These are phyloP conservation scores for Phoenix dactylifera DNA, from an alignment of 176 grass and related monocot genomes.

Conservation along the genomic window DNA sequence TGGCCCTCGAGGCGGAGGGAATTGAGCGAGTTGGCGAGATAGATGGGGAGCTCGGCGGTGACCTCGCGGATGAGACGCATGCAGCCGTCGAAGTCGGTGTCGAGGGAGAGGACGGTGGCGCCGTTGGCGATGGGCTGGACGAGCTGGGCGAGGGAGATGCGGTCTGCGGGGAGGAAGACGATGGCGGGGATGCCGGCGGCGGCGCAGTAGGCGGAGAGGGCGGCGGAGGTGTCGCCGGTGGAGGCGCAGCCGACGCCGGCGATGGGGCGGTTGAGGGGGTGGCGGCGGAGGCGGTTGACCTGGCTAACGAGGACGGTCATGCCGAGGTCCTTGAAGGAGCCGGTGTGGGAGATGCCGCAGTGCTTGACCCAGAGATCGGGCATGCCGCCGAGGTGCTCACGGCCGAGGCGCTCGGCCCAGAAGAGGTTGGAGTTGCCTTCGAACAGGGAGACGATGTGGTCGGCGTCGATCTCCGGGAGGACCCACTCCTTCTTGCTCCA, in stretches of 20 bases:
- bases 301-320: conserved; percentile 97
- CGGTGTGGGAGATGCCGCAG: conserved; percentile 97
- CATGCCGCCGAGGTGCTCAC: conserved; percentile 85
- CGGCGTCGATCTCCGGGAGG: conserved; percentile 66
- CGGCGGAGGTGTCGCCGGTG: conserved; percentile 90
- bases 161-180: conserved; percentile 73
- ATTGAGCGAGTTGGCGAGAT: conserved; percentile 86
- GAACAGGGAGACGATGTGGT: conserved; percentile 93
- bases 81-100: conserved; percentile 88
- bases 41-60: conserved; percentile 78
- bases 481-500: conserved; percentile 99
- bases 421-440: conserved; percentile 99
- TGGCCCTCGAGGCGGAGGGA: conserved; percentile 80
- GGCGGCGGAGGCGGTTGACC: conserved; percentile 77
- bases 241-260: conserved; percentile 78
- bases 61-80: conserved; percentile 94
- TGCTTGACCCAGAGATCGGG: conserved; percentile 97
- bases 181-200: conserved; percentile 84
- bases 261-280: conserved; percentile 70
- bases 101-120: conserved; percentile 86
- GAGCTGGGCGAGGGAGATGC: conserved; percentile 85
- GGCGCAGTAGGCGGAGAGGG: conserved; percentile 80
- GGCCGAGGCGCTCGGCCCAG: conserved; percentile 87
- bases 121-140: conserved; percentile 89
- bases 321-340: conserved; percentile 97